phyloP scores from a whole-genome alignment of 2,329 filamentous ascomycete species.

The Colletotrichum neosansevieriae region DNA sequence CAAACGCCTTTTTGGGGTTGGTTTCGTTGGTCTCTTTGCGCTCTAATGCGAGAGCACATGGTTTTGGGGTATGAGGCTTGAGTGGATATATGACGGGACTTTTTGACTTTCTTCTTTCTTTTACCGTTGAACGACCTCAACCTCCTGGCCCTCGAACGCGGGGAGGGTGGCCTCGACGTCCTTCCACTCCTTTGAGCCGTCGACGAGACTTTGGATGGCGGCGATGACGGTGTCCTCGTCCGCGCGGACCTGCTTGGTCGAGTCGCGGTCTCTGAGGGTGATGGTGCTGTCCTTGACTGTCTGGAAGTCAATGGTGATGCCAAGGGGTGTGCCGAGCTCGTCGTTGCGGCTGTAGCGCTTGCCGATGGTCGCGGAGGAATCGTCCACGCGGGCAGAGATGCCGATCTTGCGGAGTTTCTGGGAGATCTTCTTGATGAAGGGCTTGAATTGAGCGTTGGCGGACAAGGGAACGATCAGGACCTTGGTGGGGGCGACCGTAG shows the following conservation, averaged over 20 bases:
- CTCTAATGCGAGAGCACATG: no score
- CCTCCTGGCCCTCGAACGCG: conserved; percentile 83
- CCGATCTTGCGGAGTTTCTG: conserved; percentile 80
- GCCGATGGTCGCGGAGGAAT: conserved; percentile 91
- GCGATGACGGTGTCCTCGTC: conserved; percentile 83
- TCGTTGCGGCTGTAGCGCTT: conserved; percentile 96
- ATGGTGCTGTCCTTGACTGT: conserved; percentile 88
- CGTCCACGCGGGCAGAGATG: conserved; percentile 88
- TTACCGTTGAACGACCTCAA: conserved; percentile 50
- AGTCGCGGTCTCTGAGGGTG: conserved; percentile 91
- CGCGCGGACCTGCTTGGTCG: conserved; percentile 89
- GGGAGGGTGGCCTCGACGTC: conserved; percentile 84
- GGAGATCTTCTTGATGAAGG: conserved; percentile 79
- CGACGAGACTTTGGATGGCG: conserved; percentile 71
- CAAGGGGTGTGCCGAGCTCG: conserved; percentile 93
- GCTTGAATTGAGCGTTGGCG: conserved; percentile 82
- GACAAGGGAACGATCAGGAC: conserved; percentile 93
- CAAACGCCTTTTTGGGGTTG: background rate
- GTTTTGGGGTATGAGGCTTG: no score
- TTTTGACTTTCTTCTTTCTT: background rate
- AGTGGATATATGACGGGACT: no score
- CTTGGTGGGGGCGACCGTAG: conserved; percentile 89
- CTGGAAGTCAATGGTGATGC: conserved; percentile 96
- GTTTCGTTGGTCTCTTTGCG: background rate
- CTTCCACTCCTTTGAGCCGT: conserved; percentile 67